Conservation (phyloP, 345 rosid species). For the Rhodamnia argentea region DNA sequence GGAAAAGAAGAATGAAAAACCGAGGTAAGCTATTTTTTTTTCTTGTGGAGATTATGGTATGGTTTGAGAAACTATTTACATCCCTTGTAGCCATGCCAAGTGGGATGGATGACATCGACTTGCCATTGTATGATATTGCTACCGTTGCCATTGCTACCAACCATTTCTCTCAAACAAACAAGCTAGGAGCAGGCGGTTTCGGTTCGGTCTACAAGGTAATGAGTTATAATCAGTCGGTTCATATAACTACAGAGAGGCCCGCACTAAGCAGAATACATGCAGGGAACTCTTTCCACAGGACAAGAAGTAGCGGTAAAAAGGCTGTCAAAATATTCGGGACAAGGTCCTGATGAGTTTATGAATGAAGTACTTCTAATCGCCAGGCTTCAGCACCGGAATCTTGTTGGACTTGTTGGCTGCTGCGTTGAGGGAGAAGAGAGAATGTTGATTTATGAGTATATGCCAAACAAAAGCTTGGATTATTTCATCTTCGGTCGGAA, state of each 20-base stretch:
- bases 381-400: not conserved
- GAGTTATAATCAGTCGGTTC: not conserved
- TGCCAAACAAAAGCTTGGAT: not conserved
- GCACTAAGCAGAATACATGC: not conserved
- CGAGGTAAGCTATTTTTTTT: not conserved
- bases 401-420: not conserved
- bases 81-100: not conserved
- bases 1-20: not conserved
- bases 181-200: not conserved
- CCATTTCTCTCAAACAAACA: not conserved
- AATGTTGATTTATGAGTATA: not conserved
- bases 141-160: not conserved
- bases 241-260: not conserved
- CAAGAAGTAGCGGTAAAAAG: not conserved
- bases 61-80: not conserved
- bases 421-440: not conserved
- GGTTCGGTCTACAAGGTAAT: not conserved
- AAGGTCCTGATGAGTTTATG: not conserved
- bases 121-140: not conserved
- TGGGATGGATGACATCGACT: not conserved
- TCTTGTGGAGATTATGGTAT: not conserved
- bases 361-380: not conserved
- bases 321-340: not conserved
- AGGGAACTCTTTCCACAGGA: not conserved
- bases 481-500: not conserved